Base-by-base conservation (phyloP, 2,329 filamentous ascomycete genomes). In the Exserohilum turcica region DNA sequence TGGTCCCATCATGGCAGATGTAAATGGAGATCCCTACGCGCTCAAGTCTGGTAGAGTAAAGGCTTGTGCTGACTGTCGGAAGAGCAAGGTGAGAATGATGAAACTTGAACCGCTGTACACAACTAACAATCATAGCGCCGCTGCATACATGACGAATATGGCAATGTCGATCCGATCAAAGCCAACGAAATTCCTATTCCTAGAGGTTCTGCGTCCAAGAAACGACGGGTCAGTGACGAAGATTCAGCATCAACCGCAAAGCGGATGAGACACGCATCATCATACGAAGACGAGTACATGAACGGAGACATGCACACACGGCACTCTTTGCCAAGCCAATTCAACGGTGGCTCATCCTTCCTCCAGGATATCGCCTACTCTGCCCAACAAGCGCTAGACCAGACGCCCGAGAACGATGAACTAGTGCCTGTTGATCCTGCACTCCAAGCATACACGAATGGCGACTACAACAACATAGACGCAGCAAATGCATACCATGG, bases 61-160 rank as follows among this genome's bases (percentile, higher is more conserved):
- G 70, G 85, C 85, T 37, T 88, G 85, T 67, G 80, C 84, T 53
- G 84, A 87, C 62, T 88, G 85, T 71, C 81, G 85, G 39, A 87
- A 86, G 69, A 86, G 84, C 78, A 87, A 87, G 79, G 85, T 86
- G 68, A 71, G 80, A 73, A 35, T 18, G 29, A 12, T 37, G 5
- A 21, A 16, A 46, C 4, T 29, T n/a, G 5, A 9, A 12, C 15
- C 6, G 29, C 33, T 43, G 37, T 5, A 29, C 24, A 39, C 31
- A 37, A 32, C 63, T 73, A 61, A 70, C 63, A 65, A 37, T 18
- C 21, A 16, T 50, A 87, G 84, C 84, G 85, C 53, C 84, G 85
- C 64, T 88, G 85, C 65, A 85, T 87, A 43, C 85, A 88, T 64
- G 85, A 87, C 63, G 84, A 86, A 60, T 80, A 82, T 59, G 85